Percentiles rank a stretch among this genome's conserved stretches.
Evolutionary conservation across 108 stramenopile genomes (phyloP).

Genomic region (Pseudonitzschia multistriata): DNA sequence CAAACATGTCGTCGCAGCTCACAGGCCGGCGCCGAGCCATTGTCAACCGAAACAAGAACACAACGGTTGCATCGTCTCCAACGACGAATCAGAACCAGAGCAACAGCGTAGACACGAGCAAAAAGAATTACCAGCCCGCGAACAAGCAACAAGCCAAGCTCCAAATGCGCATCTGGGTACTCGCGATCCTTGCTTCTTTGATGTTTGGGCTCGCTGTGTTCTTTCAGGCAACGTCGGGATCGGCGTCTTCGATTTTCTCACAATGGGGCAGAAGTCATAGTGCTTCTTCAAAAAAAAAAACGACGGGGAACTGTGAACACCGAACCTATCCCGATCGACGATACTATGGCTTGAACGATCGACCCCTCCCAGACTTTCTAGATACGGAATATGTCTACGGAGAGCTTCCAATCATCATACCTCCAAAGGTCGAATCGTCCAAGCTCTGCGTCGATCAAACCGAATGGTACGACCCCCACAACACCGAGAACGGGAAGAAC

Average conservation of each 20-base stretch:
- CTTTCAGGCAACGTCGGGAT: background rate
- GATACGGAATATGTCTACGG: slow-evolving; percentile 77
- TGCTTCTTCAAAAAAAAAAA: too few species aligned
- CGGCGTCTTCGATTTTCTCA: background rate
- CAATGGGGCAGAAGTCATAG: too few species aligned
- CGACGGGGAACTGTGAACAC: slow-evolving; percentile 41
- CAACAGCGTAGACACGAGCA: background rate
- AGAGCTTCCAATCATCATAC: slow-evolving; percentile 47
- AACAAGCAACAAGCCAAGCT: background rate
- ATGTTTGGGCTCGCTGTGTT: too few species aligned
- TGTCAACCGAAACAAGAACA: background rate
- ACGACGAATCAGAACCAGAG: background rate
- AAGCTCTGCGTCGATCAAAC: slow-evolving; percentile 74
- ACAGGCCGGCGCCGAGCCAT: background rate
- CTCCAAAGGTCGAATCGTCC: background rate
- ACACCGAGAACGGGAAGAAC: background rate
- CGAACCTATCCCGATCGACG: slow-evolving; percentile 70
- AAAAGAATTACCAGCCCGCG: background rate
- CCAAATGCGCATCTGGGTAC: too few species aligned
- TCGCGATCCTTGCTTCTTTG: too few species aligned
- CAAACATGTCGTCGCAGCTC: background rate
- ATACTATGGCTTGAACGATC: slow-evolving; percentile 45
- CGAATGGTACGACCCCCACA: slow-evolving; percentile 48
- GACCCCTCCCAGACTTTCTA: slow-evolving; percentile 50
- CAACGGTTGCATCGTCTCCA: background rate